Evolutionary conservation across 805 yeast species (phyloP), one percentile per base, ranked within the genome.

Genomic region (Wickerhamomyces kurtzmanii): DNA sequence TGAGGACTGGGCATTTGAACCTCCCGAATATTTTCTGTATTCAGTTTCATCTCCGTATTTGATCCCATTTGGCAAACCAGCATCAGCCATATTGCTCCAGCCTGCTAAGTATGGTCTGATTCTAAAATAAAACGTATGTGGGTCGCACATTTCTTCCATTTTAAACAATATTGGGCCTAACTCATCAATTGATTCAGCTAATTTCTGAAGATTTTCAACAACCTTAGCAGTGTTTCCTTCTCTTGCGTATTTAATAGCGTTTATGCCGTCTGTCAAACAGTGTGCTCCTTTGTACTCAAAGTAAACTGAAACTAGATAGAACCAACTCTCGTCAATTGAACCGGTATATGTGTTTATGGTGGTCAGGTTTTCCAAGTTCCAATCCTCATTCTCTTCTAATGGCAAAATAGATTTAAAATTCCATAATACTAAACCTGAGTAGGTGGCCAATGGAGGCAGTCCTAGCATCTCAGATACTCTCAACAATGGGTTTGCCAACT

Each of bases 121-220:
- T 34, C 89, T 69, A 59, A 69, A 82, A 53, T 83, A 87, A 50
- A 89, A 87, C 4, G 81, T 76, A 48, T 85, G 93, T 3, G 97
- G 96, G 47, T 86, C 95, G 53, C 96, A 84, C 80, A 80, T 80
- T 40, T 87, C 94, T 45, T 82, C 86, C 91, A 87, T 81, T 41
- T 70, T 67, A 71, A 77, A 71, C 40, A 89, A 56, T 2, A 82
- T 67, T 4, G 78, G 62, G 10, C 86, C 91, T 39, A 89, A 58
- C 33, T 62, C 58, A 47, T 83, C 94, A 29, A 87, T 78, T 22
- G 68, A 55, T 49, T 78, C 82, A 2, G 95, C 94, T 30, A 87
- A 53, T 20, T 45, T 51, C 46, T 82, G 82, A 28, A 87, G 56
- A 24, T 62, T 51, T 20, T 39, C 46, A 7, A 61, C 57, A 8